These are phyloP conservation scores for Phialophora macrospora DNA, from an alignment of 2,329 filamentous ascomycete genomes.

Conservation along the genomic window DNA sequence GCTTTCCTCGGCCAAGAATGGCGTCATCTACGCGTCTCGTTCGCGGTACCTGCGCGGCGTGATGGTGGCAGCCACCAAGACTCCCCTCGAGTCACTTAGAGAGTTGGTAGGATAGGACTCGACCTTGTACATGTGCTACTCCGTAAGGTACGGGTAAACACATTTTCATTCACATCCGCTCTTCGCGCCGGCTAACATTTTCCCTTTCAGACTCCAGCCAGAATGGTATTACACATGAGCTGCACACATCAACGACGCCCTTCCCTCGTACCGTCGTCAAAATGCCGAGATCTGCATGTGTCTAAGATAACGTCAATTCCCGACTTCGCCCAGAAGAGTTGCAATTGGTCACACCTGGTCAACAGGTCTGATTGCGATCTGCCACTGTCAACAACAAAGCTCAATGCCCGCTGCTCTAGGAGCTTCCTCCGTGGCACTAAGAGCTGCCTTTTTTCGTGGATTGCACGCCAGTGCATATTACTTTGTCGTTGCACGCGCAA, in stretches of 20 bases:
- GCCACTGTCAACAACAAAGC: conserved; percentile 81
- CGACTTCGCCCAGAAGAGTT: neutral
- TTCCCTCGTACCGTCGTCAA: conserved; percentile 61
- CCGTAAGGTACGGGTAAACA: neutral
- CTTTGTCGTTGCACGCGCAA: conserved; percentile 85
- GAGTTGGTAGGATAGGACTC: neutral
- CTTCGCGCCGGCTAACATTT: conserved; percentile 40
- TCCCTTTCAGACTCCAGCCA: conserved; percentile 44
- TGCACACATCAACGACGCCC: conserved; percentile 52
- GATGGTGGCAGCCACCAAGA: neutral
- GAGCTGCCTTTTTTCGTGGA: conserved; percentile 92
- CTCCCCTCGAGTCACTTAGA: neutral
- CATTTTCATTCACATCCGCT: neutral
- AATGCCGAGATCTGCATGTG: conserved; percentile 70
- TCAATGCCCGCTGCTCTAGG: conserved; percentile 74
- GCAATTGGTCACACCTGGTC: conserved; percentile 49
- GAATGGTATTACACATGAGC: conserved; percentile 49
- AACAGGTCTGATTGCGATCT: conserved; percentile 81
- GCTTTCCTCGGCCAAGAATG: neutral
- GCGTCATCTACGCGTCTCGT: neutral
- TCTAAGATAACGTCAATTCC: conserved; percentile 47
- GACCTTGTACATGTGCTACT: no score
- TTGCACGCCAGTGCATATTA: conserved; percentile 65
- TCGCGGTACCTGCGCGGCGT: no score
- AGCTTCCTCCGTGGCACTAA: conserved; percentile 88